Evolutionary conservation across 352 stramenopile species (phyloP), one percentile per base, ranked within the genome.

Genomic region (Heterotrichella gracilis): DNA sequence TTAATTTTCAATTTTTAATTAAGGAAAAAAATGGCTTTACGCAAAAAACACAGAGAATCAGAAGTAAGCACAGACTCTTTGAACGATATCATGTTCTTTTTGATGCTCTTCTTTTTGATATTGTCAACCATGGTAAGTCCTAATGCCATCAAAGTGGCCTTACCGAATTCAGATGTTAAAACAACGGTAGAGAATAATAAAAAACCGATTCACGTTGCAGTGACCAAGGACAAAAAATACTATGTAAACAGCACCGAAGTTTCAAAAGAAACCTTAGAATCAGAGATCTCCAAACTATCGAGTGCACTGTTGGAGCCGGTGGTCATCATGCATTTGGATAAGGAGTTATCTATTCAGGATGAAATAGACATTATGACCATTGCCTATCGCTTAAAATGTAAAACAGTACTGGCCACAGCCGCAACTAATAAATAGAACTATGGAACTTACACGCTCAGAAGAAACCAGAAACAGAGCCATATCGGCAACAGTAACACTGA

Each of bases 1-100:
- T n/a, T n/a, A n/a, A n/a, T n/a, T n/a, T n/a, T n/a, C n/a, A n/a
- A n/a, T n/a, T n/a, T n/a, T n/a, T n/a, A n/a, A n/a, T n/a, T n/a
- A 53, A 53, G n/a, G n/a, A 17, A 53, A 53, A 53, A 53, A 53
- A 53, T 53, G 32, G 32, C 32, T 9, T n/a, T 53, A 53, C 32
- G 32, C 32, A 53, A 53, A 53, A 53, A 53, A 53, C 32, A 53
- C 32, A 9, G 32, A 17, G 32, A 53, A 53, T 9, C 32, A 17
- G 32, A 53, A 53, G 32, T 53, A 53, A 53, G 32, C 32, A 53
- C 32, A 17, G 32, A 53, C n/a, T 53, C 32, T 9, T 53, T 53
- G n/a, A 53, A 53, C 32, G 32, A 53, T n/a, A 53, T 53, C 32
- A 53, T 53, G 32, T 53, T 53, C 32, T 53, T 53, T 53, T n/a